Evolutionary conservation across 1,139 yeast species (phyloP).

Genomic region (Scheffersomyces quercinus): DNA sequence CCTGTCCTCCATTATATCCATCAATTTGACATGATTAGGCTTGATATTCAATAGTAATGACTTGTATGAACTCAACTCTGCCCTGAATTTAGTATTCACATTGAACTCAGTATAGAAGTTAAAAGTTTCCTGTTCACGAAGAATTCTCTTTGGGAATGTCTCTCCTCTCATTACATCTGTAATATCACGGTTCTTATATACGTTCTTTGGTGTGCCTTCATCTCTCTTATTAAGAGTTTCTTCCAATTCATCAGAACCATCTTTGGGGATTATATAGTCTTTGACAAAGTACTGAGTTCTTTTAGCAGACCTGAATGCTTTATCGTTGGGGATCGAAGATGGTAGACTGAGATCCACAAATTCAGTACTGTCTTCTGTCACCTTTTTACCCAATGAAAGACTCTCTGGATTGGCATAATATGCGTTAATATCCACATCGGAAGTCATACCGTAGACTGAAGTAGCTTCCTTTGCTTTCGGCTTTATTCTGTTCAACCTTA

Average conservation of each 20-base stretch:
- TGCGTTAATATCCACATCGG: conserved; percentile 17
- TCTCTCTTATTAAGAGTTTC: conserved; percentile 3
- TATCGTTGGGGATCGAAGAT: background rate
- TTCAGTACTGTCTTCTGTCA: background rate
- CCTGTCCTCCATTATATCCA: conserved; percentile 58
- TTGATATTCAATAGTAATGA: conserved; percentile 42
- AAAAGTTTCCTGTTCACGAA: conserved; percentile 8
- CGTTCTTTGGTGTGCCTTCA: conserved; percentile 14
- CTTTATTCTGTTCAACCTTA: conserved; percentile 17
- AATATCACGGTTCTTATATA: conserved; percentile 19
- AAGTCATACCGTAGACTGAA: conserved; percentile 2
- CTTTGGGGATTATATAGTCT: conserved; percentile 11
- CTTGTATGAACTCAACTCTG: conserved; percentile 48
- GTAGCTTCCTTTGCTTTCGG: background rate
- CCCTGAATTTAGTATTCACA: conserved; percentile 47
- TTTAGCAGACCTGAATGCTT: background rate
- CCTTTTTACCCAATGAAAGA: background rate
- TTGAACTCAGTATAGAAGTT: conserved; percentile 38
- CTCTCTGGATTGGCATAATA: conserved; percentile 7
- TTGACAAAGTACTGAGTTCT: conserved; percentile 13
- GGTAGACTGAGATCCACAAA: conserved; percentile 10
- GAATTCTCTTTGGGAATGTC: conserved; percentile 32
- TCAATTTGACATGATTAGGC: conserved; percentile 11
- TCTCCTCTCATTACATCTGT: conserved; percentile 28
- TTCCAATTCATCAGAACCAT: conserved; percentile 3